Base-by-base conservation (phyloP, 2,329 filamentous ascomycete species). In the Knufia fluminis region DNA sequence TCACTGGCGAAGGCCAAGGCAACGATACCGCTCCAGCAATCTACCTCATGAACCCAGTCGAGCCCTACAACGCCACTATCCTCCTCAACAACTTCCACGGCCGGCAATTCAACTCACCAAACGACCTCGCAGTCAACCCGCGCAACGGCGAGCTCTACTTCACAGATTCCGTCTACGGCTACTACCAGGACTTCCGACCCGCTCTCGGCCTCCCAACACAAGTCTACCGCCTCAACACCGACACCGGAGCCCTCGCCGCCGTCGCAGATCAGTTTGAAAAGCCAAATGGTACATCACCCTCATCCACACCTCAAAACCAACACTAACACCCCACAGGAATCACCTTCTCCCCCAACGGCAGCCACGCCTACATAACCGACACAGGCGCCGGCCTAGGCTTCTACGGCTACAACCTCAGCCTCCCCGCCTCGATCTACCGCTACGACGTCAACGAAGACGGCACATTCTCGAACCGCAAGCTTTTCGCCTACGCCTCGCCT, bases 31-130 rank as follows among this genome's bases (percentile, higher is more conserved):
- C 69, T 0, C 65, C 72, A 0, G 63, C 68, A 0, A 59, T 74
- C 3, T 65, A 68, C 24, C 54, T 71, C 1, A 68, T 75, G 68
- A 69, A 72, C 49, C 70, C 71, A 0, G 39, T 55, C 12, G 64
- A 66, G 14, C 75, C 74, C 0, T 76, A 76, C 59, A 77, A 76
- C 55, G 72, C 71, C n/a, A 17, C 3, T 69, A 71, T 72, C 0
- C 64, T 83, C 10, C 50, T 83, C 14, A 78, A 78, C 56, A 79
- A 77, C 60, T 83, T 69, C 60, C 77, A 77, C 44, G 78, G 79
- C 17, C 71, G 77, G 2, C 69, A 60, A 20, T 60, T 60, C 50
- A 57, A 56, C 46, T 58, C 59, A 4, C 44, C 57, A 24, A 57
- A 61, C 40, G 59, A 61, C 45, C 49, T 60, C 2, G 44, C 52